Conservation (phyloP, 2,329 filamentous ascomycete species). For the Tolypocladium endophyticum region DNA sequence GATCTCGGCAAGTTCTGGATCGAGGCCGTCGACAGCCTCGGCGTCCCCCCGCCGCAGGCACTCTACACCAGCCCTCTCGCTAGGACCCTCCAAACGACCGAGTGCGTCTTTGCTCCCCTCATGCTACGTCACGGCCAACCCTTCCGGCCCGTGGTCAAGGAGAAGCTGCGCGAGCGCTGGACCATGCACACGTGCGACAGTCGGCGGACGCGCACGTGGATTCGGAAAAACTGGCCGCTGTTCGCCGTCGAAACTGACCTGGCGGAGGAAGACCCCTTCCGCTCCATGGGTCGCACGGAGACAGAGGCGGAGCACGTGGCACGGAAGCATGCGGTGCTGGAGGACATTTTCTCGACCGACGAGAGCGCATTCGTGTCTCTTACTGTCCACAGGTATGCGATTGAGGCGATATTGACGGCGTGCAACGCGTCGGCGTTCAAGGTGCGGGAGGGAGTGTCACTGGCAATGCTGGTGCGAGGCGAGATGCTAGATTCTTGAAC, state of each 20-base stretch:
- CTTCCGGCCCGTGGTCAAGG: not conserved
- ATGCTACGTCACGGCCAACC: not conserved
- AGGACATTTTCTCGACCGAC: not conserved
- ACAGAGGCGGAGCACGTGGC: not conserved
- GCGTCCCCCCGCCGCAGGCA: not conserved
- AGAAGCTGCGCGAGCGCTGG: not conserved
- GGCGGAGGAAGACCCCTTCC: not conserved
- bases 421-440: not conserved
- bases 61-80: not conserved
- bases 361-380: not conserved
- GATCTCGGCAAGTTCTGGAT: not conserved
- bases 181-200: not conserved
- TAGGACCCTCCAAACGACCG: not conserved
- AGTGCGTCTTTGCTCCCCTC: not conserved
- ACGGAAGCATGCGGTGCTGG: not conserved
- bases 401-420: not conserved
- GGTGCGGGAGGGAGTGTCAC: not conserved
- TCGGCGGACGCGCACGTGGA: not conserved
- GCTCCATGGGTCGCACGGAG: not conserved
- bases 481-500: not conserved
- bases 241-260: not conserved
- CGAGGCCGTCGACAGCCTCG: not conserved
- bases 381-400: not conserved
- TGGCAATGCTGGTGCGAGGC: not conserved
- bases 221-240: not conserved